Percentiles rank a stretch among this genome's conserved stretches.
Conservation (phyloP, 495 filamentous ascomycete species). For the Xylaria sp. region DNA sequence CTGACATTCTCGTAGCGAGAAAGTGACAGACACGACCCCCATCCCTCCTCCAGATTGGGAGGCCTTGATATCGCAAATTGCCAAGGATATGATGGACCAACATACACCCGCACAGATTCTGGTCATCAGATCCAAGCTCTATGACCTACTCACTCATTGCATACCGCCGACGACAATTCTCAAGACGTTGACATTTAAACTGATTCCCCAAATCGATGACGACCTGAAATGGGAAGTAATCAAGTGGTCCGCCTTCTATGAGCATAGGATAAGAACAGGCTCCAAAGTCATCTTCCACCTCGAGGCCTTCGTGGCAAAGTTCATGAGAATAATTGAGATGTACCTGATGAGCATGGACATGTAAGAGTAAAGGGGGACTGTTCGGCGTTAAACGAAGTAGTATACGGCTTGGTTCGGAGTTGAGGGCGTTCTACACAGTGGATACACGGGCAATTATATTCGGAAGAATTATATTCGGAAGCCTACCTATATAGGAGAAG, state of each 20-base stretch:
- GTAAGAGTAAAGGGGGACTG: constrained; percentile 33
- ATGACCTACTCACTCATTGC: constrained; percentile 95
- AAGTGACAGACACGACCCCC: constrained; percentile 81
- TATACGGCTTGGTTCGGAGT: constrained; percentile 14
- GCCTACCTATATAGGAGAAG: no score
- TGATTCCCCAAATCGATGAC: constrained; percentile 86
- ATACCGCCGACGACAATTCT: constrained; percentile 93
- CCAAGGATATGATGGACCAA: constrained; percentile 89
- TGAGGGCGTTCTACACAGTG: constrained; percentile 22
- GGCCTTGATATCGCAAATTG: constrained; percentile 82
- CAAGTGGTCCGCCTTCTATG: constrained; percentile 95
- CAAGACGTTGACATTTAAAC: constrained; percentile 91
- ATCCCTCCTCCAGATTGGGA: constrained; percentile 98
- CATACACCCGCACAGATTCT: constrained; percentile 86
- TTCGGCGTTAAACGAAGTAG: background rate
- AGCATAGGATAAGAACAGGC: constrained; percentile 88
- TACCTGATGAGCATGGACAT: constrained; percentile 90
- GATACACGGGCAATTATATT: constrained; percentile 15
- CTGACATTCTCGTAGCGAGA: constrained; percentile 70
- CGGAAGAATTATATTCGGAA: constrained; percentile 12
- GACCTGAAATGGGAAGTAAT: constrained; percentile 89
- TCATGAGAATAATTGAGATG: constrained; percentile 95
- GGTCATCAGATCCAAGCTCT: constrained; percentile 87
- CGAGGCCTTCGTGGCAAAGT: constrained; percentile 97
- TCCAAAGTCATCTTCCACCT: constrained; percentile 98